A percentile compares a stretch with the other conserved stretches of the same genome.
phyloP scores from a whole-genome alignment of 345 rosid genomes.

The Cardiospermum halicacabum region DNA sequence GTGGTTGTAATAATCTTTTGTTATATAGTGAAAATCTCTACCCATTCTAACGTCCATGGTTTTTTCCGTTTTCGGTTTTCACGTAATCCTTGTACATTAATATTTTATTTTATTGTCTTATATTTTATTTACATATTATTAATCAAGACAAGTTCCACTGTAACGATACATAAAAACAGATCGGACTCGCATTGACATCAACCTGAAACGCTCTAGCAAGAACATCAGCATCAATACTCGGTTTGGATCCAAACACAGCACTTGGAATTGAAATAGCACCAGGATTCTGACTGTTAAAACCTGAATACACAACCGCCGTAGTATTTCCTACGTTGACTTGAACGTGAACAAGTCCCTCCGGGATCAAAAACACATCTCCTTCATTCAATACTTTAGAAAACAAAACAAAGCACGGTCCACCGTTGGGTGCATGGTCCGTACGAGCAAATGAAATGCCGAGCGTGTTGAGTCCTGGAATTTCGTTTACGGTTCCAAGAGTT shows the following conservation, averaged over 20 bases:
- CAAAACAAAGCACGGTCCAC: conserved; percentile 27
- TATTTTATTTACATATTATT: too few relatives aligned
- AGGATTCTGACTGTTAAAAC: conserved; percentile 23
- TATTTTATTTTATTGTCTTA: too few relatives aligned
- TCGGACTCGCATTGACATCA: not conserved
- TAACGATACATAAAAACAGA: too few relatives aligned
- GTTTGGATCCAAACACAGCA: conserved; percentile 17
- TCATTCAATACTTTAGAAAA: conserved; percentile 20
- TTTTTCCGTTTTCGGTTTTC: too few relatives aligned
- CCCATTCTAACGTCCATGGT: too few relatives aligned
- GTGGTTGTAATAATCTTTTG: too few relatives aligned
- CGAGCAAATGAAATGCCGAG: conserved; percentile 20
- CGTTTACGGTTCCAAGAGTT: conserved; percentile 4
- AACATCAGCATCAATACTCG: conserved; percentile 10
- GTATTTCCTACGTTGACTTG: conserved; percentile 17
- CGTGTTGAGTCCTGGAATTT: conserved; percentile 25
- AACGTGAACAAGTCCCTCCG: conserved; percentile 20
- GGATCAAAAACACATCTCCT: conserved; percentile 27
- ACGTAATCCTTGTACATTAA: too few relatives aligned
- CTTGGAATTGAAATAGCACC: conserved; percentile 12
- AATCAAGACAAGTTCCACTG: too few relatives aligned
- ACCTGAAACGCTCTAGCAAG: conserved; percentile 23
- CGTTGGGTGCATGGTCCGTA: conserved; percentile 22
- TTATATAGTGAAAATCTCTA: too few relatives aligned
- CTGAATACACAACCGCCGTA: conserved; percentile 8